Percentiles rank a stretch among this genome's conserved stretches.
Evolutionary conservation across 352 stramenopile species (phyloP).

Genomic region (Phytopythium boreale): DNA sequence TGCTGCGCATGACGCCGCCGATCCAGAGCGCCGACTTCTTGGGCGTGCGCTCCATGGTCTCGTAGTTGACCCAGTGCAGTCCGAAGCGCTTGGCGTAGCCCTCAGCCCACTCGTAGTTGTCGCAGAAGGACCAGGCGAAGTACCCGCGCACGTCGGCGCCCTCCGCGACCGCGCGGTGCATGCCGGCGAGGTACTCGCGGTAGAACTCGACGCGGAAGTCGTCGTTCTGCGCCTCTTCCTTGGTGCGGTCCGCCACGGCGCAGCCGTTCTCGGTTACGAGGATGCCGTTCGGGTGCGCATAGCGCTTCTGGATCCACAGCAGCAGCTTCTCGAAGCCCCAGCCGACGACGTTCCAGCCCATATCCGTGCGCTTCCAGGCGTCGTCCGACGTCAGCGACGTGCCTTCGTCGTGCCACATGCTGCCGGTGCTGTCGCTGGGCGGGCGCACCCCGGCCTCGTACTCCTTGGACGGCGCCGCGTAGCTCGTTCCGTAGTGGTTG

Average conservation of each 20-base stretch:
- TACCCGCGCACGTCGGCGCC: constrained; percentile 77
- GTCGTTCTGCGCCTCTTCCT: constrained; percentile 78
- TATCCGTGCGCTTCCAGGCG: constrained; percentile 69
- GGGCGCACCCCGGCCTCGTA: constrained; percentile 36
- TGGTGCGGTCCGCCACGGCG: constrained; percentile 55
- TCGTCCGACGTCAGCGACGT: constrained; percentile 40
- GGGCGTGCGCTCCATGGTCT: constrained; percentile 61
- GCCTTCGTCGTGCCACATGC: constrained; percentile 36
- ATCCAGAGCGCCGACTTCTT: constrained; percentile 70
- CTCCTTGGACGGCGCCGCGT: constrained; percentile 35
- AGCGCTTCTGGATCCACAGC: constrained; percentile 87
- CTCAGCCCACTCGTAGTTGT: constrained; percentile 93
- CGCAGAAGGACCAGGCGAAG: constrained; percentile 90
- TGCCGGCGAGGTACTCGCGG: constrained; percentile 75
- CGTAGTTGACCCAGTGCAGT: constrained; percentile 58
- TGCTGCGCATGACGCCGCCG: constrained; percentile 40
- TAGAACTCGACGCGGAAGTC: constrained; percentile 78
- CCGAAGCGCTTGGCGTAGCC: constrained; percentile 67
- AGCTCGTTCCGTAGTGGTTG: constrained; percentile 91
- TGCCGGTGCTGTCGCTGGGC: constrained; percentile 26
- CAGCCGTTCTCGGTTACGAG: constrained; percentile 93
- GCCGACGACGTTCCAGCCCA: constrained; percentile 75
- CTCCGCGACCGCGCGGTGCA: constrained; percentile 41
- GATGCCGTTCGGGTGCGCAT: constrained; percentile 68
- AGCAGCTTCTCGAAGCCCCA: constrained; percentile 88